phyloP scores from a whole-genome alignment of 257 asterid genomes.

The Thymus quinquecostatus region DNA sequence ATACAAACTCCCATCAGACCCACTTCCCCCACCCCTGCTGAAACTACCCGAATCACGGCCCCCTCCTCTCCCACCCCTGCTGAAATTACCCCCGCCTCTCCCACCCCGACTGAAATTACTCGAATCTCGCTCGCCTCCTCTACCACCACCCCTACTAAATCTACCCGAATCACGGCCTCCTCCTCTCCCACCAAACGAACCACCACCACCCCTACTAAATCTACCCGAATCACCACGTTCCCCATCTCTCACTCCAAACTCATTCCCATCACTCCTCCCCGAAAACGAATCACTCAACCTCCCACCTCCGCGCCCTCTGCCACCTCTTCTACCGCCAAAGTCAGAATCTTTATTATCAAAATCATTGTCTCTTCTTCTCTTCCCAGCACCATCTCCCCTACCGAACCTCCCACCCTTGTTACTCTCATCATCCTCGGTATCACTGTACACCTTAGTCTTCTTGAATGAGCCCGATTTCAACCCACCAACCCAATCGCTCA shows the following conservation, averaged over 20 bases:
- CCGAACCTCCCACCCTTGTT: slow-evolving; percentile 38
- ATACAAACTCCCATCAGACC: slow-evolving; percentile 24
- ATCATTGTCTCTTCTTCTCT: slow-evolving; percentile 50
- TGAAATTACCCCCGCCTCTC: slow-evolving; percentile 32
- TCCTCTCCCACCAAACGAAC: slow-evolving; percentile 37
- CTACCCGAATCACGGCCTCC: neutral
- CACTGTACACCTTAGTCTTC: slow-evolving; percentile 65
- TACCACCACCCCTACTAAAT: slow-evolving; percentile 35
- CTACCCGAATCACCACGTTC: slow-evolving; percentile 31
- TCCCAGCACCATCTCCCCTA: slow-evolving; percentile 48
- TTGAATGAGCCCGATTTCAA: slow-evolving; percentile 60
- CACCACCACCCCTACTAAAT: neutral
- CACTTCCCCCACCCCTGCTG: slow-evolving; percentile 43
- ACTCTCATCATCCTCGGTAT: slow-evolving; percentile 57
- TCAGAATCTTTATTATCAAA: slow-evolving; percentile 34
- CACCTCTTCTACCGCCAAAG: slow-evolving; percentile 44
- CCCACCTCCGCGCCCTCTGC: slow-evolving; percentile 30
- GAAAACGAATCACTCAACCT: slow-evolving; percentile 10
- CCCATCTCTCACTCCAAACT: slow-evolving; percentile 5
- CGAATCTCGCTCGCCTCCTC: slow-evolving; percentile 42
- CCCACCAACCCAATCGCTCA: slow-evolving; percentile 92
- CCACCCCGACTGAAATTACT: slow-evolving; percentile 44
- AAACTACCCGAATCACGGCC: slow-evolving; percentile 37
- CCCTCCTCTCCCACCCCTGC: slow-evolving; percentile 41
- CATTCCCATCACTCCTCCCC: slow-evolving; percentile 26